Base-by-base conservation (phyloP, 176 grass and related monocot species). In the Oryza nivara region DNA sequence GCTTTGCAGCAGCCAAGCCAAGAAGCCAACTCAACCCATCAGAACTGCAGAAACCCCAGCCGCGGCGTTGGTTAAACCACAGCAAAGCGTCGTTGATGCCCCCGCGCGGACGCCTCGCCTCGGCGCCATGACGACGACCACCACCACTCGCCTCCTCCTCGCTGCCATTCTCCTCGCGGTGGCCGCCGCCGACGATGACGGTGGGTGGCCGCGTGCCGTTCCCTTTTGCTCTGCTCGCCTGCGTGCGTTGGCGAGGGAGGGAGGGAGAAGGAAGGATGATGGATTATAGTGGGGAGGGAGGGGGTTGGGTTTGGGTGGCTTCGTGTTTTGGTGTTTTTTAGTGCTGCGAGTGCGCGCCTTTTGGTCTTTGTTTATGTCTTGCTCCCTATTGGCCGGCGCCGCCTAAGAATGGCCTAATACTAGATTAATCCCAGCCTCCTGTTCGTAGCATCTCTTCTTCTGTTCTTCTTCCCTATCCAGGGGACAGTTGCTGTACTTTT, bases 351-450 rank as follows among this genome's bases (percentile, higher is more conserved):
- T 56, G 36, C 78, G 60, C 45, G 63, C 61, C 73, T 80, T 74
- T 70, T 84, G 48, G 82, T 89, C 77, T 75, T 90, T 82, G 77
- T 90, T 90, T 90, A 86, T 85, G 84, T 52, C 22, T 49, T 43
- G 82, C 3, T 70, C 46, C 36, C 23, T 67, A 65, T 46, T 77
- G 32, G 45, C 9, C 58, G 58, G 58, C 67, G 73, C 11, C 11
- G 38, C 8, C 52, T 74, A 54, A 86, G 44, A n/a, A 0, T 35
- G 52, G 38, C 6, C 51, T 85, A 77, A 60, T 61, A 48, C 63
- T 80, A 60, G 76, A 70, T 89, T 89, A 80, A 89, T 85, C 81
- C 28, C 17, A 23, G 49, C 1, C 6, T 23, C 36, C 82, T 88
- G 81, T 84, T 85, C 61, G 52, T 70, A 3, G 67, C 83, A 77